Conservation (phyloP, 257 asterid genomes). For the Solanum arcanum region DNA sequence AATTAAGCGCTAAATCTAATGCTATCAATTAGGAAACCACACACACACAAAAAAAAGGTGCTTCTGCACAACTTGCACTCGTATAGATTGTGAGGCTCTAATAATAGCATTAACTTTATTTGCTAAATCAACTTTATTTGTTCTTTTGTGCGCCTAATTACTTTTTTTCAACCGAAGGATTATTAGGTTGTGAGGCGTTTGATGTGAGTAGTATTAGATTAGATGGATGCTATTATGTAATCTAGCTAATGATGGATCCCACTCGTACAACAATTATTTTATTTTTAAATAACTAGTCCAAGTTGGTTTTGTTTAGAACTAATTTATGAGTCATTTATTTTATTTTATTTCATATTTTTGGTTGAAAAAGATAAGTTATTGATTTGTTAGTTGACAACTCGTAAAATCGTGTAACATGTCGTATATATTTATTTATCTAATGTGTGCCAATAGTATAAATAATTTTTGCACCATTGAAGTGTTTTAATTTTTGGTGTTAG, state of each 20-base stretch:
- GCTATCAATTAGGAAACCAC: background rate
- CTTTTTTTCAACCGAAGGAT: background rate
- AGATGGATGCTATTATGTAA: background rate
- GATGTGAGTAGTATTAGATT: background rate
- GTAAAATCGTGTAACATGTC: background rate
- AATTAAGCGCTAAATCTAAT: background rate
- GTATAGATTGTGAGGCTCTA: background rate
- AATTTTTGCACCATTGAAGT: background rate
- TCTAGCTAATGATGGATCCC: background rate
- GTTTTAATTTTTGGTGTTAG: background rate
- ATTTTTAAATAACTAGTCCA: background rate
- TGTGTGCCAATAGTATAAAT: background rate
- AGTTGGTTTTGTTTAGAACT: background rate
- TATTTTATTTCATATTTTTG: background rate
- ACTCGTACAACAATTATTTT: background rate
- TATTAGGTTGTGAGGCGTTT: background rate
- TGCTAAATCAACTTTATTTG: background rate
- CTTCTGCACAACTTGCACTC: background rate
- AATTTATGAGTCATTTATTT: background rate
- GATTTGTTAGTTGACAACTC: background rate
- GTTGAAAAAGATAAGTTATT: background rate
- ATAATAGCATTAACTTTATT: background rate
- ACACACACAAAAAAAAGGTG: background rate
- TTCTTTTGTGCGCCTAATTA: background rate
- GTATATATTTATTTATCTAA: background rate